Evolutionary conservation across 192 early-diverging fungal genomes (phyloP).

Genomic region (Phycomyces nitens): DNA sequence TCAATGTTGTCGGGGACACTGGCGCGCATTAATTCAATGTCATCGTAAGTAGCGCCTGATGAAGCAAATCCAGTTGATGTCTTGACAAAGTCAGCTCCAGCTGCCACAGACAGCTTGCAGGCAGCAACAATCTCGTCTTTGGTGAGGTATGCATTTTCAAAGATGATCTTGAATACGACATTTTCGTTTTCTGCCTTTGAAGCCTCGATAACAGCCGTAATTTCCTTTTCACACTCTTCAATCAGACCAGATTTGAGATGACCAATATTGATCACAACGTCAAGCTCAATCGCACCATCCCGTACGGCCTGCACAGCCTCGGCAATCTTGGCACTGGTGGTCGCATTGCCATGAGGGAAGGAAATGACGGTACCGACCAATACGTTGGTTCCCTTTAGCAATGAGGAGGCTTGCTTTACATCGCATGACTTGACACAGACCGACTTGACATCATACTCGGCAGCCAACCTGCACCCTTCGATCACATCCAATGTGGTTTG

Average conservation of each 20-base stretch:
- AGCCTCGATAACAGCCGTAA: slow-evolving; percentile 33
- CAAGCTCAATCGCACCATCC: slow-evolving; percentile 59
- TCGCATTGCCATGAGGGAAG: slow-evolving; percentile 57
- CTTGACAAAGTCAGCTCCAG: slow-evolving; percentile 61
- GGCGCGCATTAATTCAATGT: slow-evolving; percentile 50
- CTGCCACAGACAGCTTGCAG: slow-evolving; percentile 38
- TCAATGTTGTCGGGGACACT: slow-evolving; percentile 35
- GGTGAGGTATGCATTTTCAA: slow-evolving; percentile 56
- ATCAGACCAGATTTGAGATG: slow-evolving; percentile 43
- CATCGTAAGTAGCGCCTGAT: slow-evolving; percentile 47
- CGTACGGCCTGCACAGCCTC: slow-evolving; percentile 50
- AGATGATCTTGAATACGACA: slow-evolving; percentile 56
- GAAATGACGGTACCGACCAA: slow-evolving; percentile 58
- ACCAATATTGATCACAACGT: slow-evolving; percentile 58
- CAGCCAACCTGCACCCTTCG: slow-evolving; percentile 48
- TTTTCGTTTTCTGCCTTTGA: slow-evolving; percentile 39
- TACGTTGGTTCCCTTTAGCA: slow-evolving; percentile 41
- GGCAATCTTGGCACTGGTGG: slow-evolving; percentile 47
- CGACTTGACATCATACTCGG: slow-evolving; percentile 45
- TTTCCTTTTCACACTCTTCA: slow-evolving; percentile 44
- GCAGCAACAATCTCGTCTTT: slow-evolving; percentile 50
- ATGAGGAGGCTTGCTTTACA: slow-evolving; percentile 42
- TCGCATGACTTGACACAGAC: slow-evolving; percentile 66
- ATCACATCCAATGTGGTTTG: slow-evolving; percentile 51
- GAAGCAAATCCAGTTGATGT: slow-evolving; percentile 58